These are phyloP conservation scores for Nitzschia palea DNA, from an alignment of 108 stramenopile genomes.

Conservation along the genomic window DNA sequence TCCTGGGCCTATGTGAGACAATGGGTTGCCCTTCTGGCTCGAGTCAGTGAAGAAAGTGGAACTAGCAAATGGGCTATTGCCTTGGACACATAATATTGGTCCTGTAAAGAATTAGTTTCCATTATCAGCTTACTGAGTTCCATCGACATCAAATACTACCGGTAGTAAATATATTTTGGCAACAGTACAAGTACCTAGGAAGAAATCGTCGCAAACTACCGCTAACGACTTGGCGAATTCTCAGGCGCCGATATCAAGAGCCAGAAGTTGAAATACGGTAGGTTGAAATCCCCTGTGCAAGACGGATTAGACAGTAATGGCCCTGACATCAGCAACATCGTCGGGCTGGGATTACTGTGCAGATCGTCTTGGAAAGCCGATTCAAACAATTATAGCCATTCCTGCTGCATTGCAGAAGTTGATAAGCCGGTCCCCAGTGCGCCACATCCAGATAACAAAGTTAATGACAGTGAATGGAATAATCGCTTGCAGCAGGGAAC, in stretches of 20 bases:
- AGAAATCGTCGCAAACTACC: slow-evolving; percentile 97
- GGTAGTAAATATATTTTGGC: no score
- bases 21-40: no score
- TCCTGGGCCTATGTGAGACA: no score
- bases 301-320: slow-evolving; percentile 85
- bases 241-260: slow-evolving; percentile 95
- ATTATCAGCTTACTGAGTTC: no score
- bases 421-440: slow-evolving; percentile 94
- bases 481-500: slow-evolving; percentile 86
- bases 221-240: slow-evolving; percentile 96
- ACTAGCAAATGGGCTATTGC: no score
- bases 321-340: slow-evolving; percentile 89
- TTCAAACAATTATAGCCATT: slow-evolving; percentile 99
- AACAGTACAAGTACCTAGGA: no score
- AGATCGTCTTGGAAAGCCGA: slow-evolving; percentile 93
- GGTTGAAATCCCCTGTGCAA: slow-evolving; percentile 90
- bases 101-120: no score
- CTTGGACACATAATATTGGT: no score
- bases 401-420: slow-evolving; percentile 96
- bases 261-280: slow-evolving; percentile 87
- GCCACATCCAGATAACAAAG: slow-evolving; percentile 90
- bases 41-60: no score
- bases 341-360: slow-evolving; percentile 99
- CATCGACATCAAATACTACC: no score
- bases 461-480: slow-evolving; percentile 80